Base-by-base conservation (phyloP, 1,284 basidiomycete species). In the Heterobasidion irregulare region DNA sequence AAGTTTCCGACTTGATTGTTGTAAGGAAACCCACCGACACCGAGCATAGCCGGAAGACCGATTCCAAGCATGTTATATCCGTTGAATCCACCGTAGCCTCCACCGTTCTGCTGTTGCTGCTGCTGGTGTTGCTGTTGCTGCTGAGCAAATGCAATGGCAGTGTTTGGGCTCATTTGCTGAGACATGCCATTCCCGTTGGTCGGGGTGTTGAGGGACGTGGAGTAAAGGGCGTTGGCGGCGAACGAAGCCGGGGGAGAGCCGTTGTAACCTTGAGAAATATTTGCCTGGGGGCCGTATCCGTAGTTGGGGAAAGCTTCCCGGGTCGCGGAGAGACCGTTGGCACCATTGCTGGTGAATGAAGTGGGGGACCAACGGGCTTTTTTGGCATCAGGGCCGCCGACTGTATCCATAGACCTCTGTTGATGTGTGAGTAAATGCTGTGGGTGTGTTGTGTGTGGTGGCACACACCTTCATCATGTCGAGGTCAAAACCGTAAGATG, bases 321-420 rank as follows among this genome's bases (percentile, higher is more conserved):
- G 54, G 61, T 13, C 48, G 74, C 70, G 47, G 65, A 59, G 60
- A 72, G 74, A 43, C 68, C 68, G 61, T 72, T 73, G 47, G 72
- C 65, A 53, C 69, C 67, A 55, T 70, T 69, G 53, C 66, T 60
- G 57, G 70, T 66, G 63, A 82, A 79, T 26, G 83, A 83, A 58
- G 77, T 83, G 56, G 86, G 87, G 52, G 86, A 89, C 87, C 88
- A 91, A 61, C 89, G 85, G 56, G 89, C 83, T 73, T 92, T 92
- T 79, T 92, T 93, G 53, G 86, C 77, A 71, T 90, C 87, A 64
- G 87, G 86, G 65, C 87, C 88, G 65, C 83, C 84, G 61, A 80
- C 77, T 66, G 84, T 70, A 72, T 93, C 90, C 77, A 92, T 89
- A 56, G 89, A 82, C 71, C 84, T 78, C 86, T 88, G 68, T 26